Evolutionary conservation across 2,329 filamentous ascomycete genomes (phyloP).

Genomic region (Aspergillus brasiliensis): DNA sequence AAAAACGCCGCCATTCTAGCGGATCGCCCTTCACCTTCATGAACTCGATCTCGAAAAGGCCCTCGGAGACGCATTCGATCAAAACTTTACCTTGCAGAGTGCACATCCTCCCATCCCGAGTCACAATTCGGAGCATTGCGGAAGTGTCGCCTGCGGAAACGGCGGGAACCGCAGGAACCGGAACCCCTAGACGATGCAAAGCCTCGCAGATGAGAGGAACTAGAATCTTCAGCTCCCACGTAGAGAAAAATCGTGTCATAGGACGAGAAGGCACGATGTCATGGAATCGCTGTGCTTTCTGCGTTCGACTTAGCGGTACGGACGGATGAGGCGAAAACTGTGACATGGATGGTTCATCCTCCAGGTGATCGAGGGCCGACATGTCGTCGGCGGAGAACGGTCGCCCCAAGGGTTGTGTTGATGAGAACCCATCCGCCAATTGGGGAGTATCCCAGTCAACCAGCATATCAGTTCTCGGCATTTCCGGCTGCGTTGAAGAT

Average conservation of each 20-base stretch:
- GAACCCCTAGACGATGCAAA: slow-evolving; percentile 82
- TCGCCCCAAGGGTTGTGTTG: slow-evolving; percentile 50
- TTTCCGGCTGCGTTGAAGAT: slow-evolving; percentile 84
- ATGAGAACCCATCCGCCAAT: slow-evolving; percentile 46
- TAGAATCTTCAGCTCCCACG: slow-evolving; percentile 72
- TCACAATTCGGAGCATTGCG: slow-evolving; percentile 70
- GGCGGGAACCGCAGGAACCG: slow-evolving; percentile 56
- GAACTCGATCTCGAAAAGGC: slow-evolving; percentile 82
- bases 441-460: slow-evolving; percentile 89
- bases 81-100: slow-evolving; percentile 48
- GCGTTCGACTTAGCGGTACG: slow-evolving; percentile 81
- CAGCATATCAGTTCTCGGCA: slow-evolving; percentile 69
- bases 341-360: slow-evolving; percentile 78
- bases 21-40: slow-evolving; percentile 95
- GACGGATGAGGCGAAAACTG: slow-evolving; percentile 82
- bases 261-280: slow-evolving; percentile 89
- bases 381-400: slow-evolving; percentile 37
- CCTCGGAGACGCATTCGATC: slow-evolving; percentile 51
- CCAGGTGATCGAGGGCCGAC: slow-evolving; percentile 64
- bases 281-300: slow-evolving; percentile 81
- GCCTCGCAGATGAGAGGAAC: slow-evolving; percentile 79
- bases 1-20: slow-evolving; percentile 92
- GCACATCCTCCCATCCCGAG: slow-evolving; percentile 58
- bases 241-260: slow-evolving; percentile 89
- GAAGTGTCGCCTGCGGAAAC: slow-evolving; percentile 56